These are phyloP conservation scores for Ottelia alismoides DNA, from an alignment of 106 monocot species.

Conservation along the genomic window DNA sequence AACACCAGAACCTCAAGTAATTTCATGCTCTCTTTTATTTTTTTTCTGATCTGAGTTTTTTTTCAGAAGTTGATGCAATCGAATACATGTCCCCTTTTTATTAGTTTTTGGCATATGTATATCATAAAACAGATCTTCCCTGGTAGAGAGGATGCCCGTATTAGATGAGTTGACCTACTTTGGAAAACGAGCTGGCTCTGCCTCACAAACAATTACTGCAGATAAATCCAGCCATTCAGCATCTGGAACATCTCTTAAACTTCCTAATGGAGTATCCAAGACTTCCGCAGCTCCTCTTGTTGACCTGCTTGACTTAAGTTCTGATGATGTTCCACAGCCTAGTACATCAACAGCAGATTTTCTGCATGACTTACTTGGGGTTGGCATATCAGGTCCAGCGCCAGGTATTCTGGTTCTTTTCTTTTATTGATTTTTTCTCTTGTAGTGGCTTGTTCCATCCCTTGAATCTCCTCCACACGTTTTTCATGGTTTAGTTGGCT, in stretches of 20 bases:
- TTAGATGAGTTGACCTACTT: conserved; percentile 57
- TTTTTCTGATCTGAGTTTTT: not conserved
- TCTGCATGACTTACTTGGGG: conserved; percentile 73
- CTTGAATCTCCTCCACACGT: too few species aligned
- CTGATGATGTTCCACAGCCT: conserved; percentile 65
- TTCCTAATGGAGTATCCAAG: conserved; percentile 89
- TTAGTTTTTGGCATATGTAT: too few species aligned
- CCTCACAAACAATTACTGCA: conserved; percentile 17
- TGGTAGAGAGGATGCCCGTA: conserved; percentile 85
- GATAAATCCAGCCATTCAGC: conserved; percentile 24
- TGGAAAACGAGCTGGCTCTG: conserved; percentile 46
- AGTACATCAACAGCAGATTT: conserved; percentile 59
- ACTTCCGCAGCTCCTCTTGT: conserved; percentile 50
- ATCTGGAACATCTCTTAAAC: conserved; percentile 38
- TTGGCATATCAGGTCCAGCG: conserved; percentile 38
- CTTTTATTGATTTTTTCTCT: too few species aligned
- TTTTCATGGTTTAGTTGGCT: too few species aligned
- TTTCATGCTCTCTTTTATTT: not conserved
- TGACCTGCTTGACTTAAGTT: conserved; percentile 84
- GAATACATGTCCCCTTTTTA: too few species aligned
- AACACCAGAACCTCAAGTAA: conserved; percentile 78
- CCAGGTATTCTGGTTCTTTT: not conserved
- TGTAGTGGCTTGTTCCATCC: too few species aligned
- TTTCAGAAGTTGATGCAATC: too few species aligned
- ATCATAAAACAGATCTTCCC: too few species aligned